Conservation (phyloP, 805 yeast genomes). For the Teunomyces atbi region DNA sequence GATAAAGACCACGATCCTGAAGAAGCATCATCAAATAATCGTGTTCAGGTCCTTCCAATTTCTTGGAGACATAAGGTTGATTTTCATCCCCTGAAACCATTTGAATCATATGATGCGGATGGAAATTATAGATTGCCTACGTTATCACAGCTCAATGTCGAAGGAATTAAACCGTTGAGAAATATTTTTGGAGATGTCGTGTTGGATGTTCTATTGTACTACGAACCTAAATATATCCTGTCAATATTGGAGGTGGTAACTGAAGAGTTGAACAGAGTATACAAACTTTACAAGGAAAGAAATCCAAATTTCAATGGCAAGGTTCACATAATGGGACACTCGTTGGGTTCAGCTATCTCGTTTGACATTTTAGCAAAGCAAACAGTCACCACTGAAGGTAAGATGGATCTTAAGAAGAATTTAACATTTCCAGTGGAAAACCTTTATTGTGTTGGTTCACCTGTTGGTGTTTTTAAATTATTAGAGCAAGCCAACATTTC, state of each 20-base stretch:
- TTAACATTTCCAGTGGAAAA: constrained; percentile 73
- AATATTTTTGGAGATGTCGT: constrained; percentile 83
- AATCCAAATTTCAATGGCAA: constrained; percentile 79
- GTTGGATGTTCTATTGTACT: constrained; percentile 75
- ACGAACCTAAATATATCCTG: constrained; percentile 63
- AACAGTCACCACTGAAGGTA: constrained; percentile 22
- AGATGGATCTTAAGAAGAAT: constrained; percentile 8
- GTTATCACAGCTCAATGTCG: constrained; percentile 68
- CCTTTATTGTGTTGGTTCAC: constrained; percentile 83
- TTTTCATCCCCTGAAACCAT: constrained; percentile 50
- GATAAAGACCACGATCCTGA: constrained; percentile 17
- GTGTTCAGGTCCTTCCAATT: constrained; percentile 83
- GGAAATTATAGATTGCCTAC: constrained; percentile 54
- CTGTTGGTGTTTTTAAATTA: constrained; percentile 81
- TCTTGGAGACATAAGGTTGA: constrained; percentile 84
- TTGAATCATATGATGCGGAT: constrained; percentile 33
- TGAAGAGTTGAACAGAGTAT: constrained; percentile 61
- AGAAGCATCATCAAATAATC: constrained; percentile 40
- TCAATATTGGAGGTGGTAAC: constrained; percentile 64
- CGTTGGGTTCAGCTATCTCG: constrained; percentile 83
- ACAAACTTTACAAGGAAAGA: constrained; percentile 52
- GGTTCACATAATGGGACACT: constrained; percentile 85
- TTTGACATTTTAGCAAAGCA: constrained; percentile 69
- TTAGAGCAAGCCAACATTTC: constrained; percentile 63
- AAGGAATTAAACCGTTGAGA: constrained; percentile 74